Evolutionary conservation across 208 protist species (phyloP).

Genomic region (Acanthamoeba lenticulata): DNA sequence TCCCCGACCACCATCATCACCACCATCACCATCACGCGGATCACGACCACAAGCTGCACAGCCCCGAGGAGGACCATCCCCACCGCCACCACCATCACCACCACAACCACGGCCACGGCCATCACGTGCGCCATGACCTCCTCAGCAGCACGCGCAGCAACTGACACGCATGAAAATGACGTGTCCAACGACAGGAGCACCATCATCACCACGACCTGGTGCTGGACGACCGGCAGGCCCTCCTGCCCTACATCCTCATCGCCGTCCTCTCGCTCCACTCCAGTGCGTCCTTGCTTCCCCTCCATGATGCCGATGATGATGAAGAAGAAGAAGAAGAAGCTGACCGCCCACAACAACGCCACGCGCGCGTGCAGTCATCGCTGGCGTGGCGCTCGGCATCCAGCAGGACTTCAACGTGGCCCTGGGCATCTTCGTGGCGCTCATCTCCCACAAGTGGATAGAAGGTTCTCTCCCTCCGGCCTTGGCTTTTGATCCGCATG

Average conservation of each 20-base stretch:
- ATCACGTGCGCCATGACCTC: background rate
- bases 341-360: background rate
- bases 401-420: conserved; percentile 30
- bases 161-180: too few relatives aligned
- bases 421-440: conserved; percentile 12
- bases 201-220: background rate
- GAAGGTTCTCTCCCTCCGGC: too few relatives aligned
- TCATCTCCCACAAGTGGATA: conserved; percentile 56
- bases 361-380: background rate
- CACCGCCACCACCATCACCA: background rate
- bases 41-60: background rate
- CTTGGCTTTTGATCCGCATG: too few relatives aligned
- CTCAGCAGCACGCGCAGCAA: too few relatives aligned
- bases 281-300: background rate
- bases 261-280: conserved; percentile 62
- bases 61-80: background rate
- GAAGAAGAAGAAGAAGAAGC: background rate
- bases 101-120: background rate
- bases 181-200: too few relatives aligned
- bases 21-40: background rate
- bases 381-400: background rate
- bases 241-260: conserved; percentile 55
- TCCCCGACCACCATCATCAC: background rate
- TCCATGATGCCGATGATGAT: background rate
- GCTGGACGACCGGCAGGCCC: background rate